phyloP scores from a whole-genome alignment of 352 stramenopile genomes.

The Thalassiosira mediterranea region DNA sequence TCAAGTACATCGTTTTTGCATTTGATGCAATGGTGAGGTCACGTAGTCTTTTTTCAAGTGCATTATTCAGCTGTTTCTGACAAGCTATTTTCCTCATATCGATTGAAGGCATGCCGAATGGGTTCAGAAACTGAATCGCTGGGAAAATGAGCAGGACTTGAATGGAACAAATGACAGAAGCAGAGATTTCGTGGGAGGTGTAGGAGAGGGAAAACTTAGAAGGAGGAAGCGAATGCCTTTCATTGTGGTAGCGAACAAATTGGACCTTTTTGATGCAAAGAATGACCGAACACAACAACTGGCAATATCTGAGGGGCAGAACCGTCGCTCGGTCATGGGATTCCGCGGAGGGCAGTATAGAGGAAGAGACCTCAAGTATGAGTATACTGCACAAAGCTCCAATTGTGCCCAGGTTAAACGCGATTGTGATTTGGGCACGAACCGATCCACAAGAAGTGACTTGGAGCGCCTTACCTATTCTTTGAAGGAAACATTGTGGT shows the following conservation, averaged over 20 bases:
- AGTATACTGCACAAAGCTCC: constrained; percentile 53
- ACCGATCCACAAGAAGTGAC: too few species aligned
- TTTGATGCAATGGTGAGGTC: constrained; percentile 71
- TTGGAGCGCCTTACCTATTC: constrained; percentile 42
- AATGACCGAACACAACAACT: constrained; percentile 5
- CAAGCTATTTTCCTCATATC: too few species aligned
- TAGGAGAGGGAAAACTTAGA: too few species aligned
- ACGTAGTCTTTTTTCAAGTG: too few species aligned
- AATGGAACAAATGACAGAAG: constrained; percentile 1
- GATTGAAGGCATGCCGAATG: constrained; percentile 76
- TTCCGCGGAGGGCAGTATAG: constrained; percentile 48
- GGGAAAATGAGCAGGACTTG: constrained; percentile 12
- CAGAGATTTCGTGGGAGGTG: neutral
- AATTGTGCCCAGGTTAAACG: too few species aligned
- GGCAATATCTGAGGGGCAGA: neutral
- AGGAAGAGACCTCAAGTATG: constrained; percentile 71
- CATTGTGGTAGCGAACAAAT: constrained; percentile 78
- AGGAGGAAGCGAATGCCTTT: constrained; percentile 54
- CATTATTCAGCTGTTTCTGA: too few species aligned
- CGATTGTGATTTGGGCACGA: too few species aligned
- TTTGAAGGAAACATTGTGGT: constrained; percentile 44
- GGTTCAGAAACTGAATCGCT: constrained; percentile 46
- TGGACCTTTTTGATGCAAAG: constrained; percentile 63
- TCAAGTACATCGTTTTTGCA: constrained; percentile 72
- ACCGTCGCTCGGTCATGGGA: constrained; percentile 60